Base-by-base conservation (phyloP, 2,329 filamentous ascomycete species). In the Talaromyces sp. region DNA sequence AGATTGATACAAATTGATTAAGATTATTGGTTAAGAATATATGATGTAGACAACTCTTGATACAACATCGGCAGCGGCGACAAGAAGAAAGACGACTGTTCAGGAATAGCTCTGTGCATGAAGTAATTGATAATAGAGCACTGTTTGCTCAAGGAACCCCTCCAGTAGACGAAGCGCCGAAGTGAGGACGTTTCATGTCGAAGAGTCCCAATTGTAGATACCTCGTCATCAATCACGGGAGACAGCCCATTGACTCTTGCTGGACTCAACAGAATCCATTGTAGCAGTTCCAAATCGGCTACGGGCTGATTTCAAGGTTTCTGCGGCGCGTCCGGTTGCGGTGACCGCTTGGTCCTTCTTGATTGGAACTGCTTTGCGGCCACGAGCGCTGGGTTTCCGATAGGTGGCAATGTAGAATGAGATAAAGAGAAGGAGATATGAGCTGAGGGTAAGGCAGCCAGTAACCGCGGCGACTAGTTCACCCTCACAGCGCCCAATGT, bases 391-490 rank as follows among this genome's bases (percentile, higher is more conserved):
- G 22, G 83, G 86, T 83, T 91, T 92, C 75, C 84, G 85, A 77
- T 97, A 97, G 58, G 93, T 97, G 69, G 92, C 91, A 70, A 94
- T 84, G 85, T 97, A 97, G 87, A 97, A 97, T 52, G 89, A 91
- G 81, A 97, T 94, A 87, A 97, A 97, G 70, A 97, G 90, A 68
- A 97, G 85, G 64, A 97, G 87, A 86, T 97, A 97, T 43, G 91
- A 94, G 79, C 87, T 92, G 75, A 97, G 83, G 72, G 95, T 95
- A 71, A 85, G 90, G 70, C 96, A 93, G 68, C 93, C 93, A 59
- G 92, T 84, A 73, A 96, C 91, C 48, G 93, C 93, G 59, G 93
- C 93, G 73, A 96, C 96, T 80, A 96, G 92, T 82, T 96, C 92
- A 73, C 93, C 93, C 45, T 92, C 91, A 78, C 93, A 97, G 71